phyloP scores from a whole-genome alignment of 495 filamentous ascomycete genomes.

The Hypoxylon fuscum region DNA sequence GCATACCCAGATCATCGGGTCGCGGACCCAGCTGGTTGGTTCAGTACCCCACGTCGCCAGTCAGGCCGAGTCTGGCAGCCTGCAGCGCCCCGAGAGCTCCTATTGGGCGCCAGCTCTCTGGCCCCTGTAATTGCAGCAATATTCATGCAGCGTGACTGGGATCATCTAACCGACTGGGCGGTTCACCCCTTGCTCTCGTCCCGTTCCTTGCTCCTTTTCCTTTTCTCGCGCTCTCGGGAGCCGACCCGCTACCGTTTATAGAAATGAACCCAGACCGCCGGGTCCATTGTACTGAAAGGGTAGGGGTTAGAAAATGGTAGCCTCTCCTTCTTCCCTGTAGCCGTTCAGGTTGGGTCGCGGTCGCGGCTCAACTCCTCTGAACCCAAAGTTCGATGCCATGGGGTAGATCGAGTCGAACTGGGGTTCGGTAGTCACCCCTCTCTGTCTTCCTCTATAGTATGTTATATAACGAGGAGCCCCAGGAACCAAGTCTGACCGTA shows the following conservation, averaged over 20 bases:
- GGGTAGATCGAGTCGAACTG: not conserved
- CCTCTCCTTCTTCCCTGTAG: not conserved
- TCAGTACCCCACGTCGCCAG: conserved; percentile 13
- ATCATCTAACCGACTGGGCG: conserved; percentile 16
- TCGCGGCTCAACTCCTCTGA: conserved; percentile 9
- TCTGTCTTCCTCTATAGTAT: not conserved
- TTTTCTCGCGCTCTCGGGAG: conserved; percentile 2
- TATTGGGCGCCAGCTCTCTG: conserved; percentile 11
- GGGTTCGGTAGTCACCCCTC: conserved; percentile 11
- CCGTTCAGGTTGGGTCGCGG: conserved; percentile 25
- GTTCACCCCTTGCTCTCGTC: conserved; percentile 7
- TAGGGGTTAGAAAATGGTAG: not conserved
- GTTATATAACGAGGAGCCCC: conserved; percentile 7
- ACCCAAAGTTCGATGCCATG: not conserved
- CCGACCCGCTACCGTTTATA: conserved; percentile 1
- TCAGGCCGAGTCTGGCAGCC: not conserved
- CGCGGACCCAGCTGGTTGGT: conserved; percentile 24
- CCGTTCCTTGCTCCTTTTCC: conserved; percentile 16
- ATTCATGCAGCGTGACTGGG: conserved; percentile 20
- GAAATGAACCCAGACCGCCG: conserved; percentile 19
- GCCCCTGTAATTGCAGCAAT: conserved; percentile 8
- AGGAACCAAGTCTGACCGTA: not conserved
- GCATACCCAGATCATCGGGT: conserved; percentile 30
- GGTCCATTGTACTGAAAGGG: conserved; percentile 13
- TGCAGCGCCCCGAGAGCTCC: conserved; percentile 1